A percentile compares a stretch with the other conserved stretches of the same genome.
Evolutionary conservation across 345 rosid genomes (phyloP).

Genomic region (Sonneratia caseolaris): DNA sequence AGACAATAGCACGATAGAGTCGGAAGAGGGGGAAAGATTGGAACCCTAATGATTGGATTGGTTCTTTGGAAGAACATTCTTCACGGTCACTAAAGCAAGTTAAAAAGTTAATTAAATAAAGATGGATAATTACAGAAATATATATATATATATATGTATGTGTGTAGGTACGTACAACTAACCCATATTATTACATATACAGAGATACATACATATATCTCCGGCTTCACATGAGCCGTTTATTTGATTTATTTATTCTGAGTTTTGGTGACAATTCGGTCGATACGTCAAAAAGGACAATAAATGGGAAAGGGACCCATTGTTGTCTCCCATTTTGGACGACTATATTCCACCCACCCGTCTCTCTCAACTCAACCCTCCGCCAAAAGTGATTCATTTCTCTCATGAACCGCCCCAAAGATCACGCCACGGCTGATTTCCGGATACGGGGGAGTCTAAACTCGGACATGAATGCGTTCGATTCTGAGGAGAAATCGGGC

Average conservation of each 20-base stretch:
- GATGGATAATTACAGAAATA: neutral
- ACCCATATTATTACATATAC: too few species aligned
- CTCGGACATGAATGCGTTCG: too few species aligned
- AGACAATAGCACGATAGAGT: too few species aligned
- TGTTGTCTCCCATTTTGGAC: conserved; percentile 1
- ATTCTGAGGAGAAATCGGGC: too few species aligned
- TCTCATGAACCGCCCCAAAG: too few species aligned
- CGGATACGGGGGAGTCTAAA: too few species aligned
- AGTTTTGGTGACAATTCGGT: conserved; percentile 4
- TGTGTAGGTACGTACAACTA: too few species aligned
- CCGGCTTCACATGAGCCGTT: neutral
- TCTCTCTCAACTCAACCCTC: neutral
- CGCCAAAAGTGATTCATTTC: too few species aligned
- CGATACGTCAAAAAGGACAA: conserved; percentile 2
- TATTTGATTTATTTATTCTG: neutral
- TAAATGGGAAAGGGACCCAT: conserved; percentile 1
- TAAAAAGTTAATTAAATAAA: neutral
- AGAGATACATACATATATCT: too few species aligned
- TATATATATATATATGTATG: neutral
- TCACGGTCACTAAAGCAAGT: neutral
- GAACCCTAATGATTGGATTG: neutral
- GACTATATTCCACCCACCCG: neutral
- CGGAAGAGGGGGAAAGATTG: neutral
- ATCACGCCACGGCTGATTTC: too few species aligned
- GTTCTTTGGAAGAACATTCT: neutral